A percentile compares a stretch with the other conserved stretches of the same genome.
These are phyloP conservation scores for Podochytrium sp. DNA, from an alignment of 192 early-diverging fungal genomes.

Conservation along the genomic window DNA sequence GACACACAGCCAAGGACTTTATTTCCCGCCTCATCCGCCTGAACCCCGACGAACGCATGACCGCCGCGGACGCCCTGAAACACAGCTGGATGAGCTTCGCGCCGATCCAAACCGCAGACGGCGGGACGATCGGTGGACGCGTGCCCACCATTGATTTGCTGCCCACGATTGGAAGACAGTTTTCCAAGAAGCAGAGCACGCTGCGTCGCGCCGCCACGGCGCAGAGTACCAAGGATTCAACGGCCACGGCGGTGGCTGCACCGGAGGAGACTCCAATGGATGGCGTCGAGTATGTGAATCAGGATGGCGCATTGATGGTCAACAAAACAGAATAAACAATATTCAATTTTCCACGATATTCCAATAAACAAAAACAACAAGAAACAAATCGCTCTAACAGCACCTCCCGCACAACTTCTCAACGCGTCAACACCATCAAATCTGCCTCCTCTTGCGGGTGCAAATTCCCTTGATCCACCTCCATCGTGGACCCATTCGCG, in stretches of 20 bases:
- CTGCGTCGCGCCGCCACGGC: slow-evolving; percentile 12
- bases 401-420: background rate
- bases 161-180: slow-evolving; percentile 58
- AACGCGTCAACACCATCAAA: slow-evolving; percentile 31
- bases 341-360: background rate
- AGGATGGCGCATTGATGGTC: slow-evolving; percentile 21
- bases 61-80: slow-evolving; percentile 76
- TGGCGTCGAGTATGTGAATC: slow-evolving; percentile 5
- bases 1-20: slow-evolving; percentile 73
- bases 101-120: background rate
- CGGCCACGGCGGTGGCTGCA: background rate
- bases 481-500: background rate
- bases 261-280: background rate
- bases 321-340: background rate
- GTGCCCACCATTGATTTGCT: slow-evolving; percentile 75
- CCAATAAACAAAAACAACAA: background rate
- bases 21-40: slow-evolving; percentile 68
- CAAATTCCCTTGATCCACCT: slow-evolving; percentile 6
- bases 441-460: slow-evolving; percentile 25
- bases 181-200: slow-evolving; percentile 27
- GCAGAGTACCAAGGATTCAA: background rate
- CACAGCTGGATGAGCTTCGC: slow-evolving; percentile 77
- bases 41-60: slow-evolving; percentile 75
- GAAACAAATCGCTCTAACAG: background rate
- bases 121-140: slow-evolving; percentile 29